phyloP scores from a whole-genome alignment of 2,329 filamentous ascomycete species.

The Scolecobasidium constrictum region DNA sequence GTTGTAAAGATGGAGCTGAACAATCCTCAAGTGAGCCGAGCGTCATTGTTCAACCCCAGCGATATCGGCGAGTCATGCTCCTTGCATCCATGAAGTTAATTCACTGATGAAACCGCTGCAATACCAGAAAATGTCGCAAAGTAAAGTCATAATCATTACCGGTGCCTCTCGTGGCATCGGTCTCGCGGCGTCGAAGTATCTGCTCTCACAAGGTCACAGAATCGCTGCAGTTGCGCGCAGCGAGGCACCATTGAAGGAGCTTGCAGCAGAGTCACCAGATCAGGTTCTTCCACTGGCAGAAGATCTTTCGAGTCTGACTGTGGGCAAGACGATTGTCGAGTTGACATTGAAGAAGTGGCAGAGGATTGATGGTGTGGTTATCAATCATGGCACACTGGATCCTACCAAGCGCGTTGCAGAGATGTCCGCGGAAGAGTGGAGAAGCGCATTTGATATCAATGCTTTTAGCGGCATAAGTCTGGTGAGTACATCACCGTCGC shows the following conservation, averaged over 20 bases:
- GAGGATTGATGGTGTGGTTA: slow-evolving; percentile 65
- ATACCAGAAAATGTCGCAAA: slow-evolving; percentile 1
- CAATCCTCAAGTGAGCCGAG: too few species aligned
- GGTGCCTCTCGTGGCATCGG: slow-evolving; percentile 54
- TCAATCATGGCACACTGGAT: slow-evolving; percentile 80
- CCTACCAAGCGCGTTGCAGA: slow-evolving; percentile 63
- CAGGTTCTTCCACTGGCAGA: slow-evolving; percentile 46
- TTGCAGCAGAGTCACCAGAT: slow-evolving; percentile 34
- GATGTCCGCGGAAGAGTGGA: slow-evolving; percentile 63
- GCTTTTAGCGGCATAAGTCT: slow-evolving; percentile 74
- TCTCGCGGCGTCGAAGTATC: slow-evolving; percentile 47
- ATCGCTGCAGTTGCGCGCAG: slow-evolving; percentile 49
- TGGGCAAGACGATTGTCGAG: slow-evolving; percentile 52
- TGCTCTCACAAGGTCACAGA: slow-evolving; percentile 45
- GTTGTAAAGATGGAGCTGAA: too few species aligned
- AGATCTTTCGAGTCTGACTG: slow-evolving; percentile 42
- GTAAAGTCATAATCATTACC: slow-evolving; percentile 42
- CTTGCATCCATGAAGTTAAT: too few species aligned
- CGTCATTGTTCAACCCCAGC: too few species aligned
- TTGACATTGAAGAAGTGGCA: slow-evolving; percentile 58
- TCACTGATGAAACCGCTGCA: too few species aligned
- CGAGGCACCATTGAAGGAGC: slow-evolving; percentile 40
- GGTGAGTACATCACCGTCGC: too few species aligned
- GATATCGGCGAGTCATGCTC: too few species aligned
- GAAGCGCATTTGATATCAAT: slow-evolving; percentile 66